Conservation (phyloP, 768 basidiomycete genomes). For the Boletus sp. region DNA sequence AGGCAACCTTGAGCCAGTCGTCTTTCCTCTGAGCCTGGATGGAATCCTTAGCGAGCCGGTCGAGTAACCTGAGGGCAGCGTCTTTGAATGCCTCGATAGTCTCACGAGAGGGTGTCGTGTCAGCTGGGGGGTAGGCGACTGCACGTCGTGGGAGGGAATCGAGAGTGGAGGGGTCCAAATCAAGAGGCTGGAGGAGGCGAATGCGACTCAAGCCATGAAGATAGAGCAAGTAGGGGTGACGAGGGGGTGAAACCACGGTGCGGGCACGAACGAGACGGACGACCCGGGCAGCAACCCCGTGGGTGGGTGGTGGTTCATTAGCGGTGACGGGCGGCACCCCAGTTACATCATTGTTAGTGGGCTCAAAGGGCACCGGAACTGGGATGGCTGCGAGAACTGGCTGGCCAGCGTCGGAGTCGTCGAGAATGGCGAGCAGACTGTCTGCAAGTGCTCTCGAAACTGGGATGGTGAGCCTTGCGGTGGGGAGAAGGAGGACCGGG, state of each 20-base stretch:
- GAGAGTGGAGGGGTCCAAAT: constrained; percentile 26
- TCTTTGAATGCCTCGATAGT: constrained; percentile 65
- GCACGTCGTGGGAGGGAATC: constrained; percentile 38
- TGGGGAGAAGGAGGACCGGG: constrained; percentile 74
- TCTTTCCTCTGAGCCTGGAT: constrained; percentile 52
- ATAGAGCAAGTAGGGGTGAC: constrained; percentile 64
- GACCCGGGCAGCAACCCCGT: constrained; percentile 70
- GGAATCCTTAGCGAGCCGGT: constrained; percentile 51
- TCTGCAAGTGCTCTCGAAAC: constrained; percentile 61
- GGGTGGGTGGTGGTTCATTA: constrained; percentile 39
- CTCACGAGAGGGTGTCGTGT: constrained; percentile 47
- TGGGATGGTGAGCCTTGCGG: constrained; percentile 63
- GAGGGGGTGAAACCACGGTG: constrained; percentile 34
- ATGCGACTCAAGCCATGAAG: constrained; percentile 71
- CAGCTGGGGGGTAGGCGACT: constrained; percentile 45
- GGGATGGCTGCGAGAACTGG: constrained; percentile 71
- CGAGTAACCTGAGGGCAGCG: constrained; percentile 62
- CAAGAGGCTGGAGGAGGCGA: constrained; percentile 44
- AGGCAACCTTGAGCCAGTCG: constrained; percentile 63
- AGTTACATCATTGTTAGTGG: constrained; percentile 4
- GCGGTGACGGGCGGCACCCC: not conserved
- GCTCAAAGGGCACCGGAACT: constrained; percentile 30
- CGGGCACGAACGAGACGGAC: constrained; percentile 66
- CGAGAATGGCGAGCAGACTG: constrained; percentile 61
- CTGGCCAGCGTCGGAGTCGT: constrained; percentile 59